A percentile compares a stretch with the other conserved stretches of the same genome.
These are phyloP conservation scores for Limonomyces culmigenus DNA, from an alignment of 1,284 basidiomycete genomes.

Conservation along the genomic window DNA sequence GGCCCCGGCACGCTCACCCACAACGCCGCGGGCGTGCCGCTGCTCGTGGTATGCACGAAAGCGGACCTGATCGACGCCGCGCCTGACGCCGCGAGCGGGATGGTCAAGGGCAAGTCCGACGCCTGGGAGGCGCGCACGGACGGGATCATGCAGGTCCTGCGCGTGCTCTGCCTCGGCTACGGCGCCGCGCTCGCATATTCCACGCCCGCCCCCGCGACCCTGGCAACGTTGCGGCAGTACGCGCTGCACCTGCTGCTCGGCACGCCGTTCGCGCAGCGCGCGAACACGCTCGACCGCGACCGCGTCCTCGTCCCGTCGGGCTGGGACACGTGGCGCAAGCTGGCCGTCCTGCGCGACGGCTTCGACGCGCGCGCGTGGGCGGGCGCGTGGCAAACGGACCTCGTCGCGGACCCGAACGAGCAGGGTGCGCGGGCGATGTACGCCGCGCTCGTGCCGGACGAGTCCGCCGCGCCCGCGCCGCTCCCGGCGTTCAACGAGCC, in stretches of 20 bases:
- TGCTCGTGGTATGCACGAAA: conserved; percentile 85
- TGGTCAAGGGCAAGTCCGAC: conserved; percentile 73
- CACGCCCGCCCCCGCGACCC: conserved; percentile 65
- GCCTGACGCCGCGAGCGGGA: conserved; percentile 44
- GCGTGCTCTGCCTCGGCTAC: conserved; percentile 86
- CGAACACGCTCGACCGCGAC: conserved; percentile 87
- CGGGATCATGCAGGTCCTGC: conserved; percentile 85
- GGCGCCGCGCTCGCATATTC: conserved; percentile 90
- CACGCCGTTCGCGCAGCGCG: conserved; percentile 67
- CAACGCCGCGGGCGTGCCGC: conserved; percentile 70
- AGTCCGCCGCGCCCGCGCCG: conserved; percentile 51
- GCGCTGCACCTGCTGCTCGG: conserved; percentile 76
- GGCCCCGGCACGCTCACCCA: conserved; percentile 68
- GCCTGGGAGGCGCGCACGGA: conserved; percentile 95
- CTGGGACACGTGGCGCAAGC: conserved; percentile 98
- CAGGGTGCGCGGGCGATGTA: conserved; percentile 41
- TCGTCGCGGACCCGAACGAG: conserved; percentile 25
- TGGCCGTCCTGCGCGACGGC: conserved; percentile 76
- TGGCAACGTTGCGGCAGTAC: conserved; percentile 74
- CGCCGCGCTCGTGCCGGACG: conserved; percentile 48
- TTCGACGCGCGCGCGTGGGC: conserved; percentile 77
- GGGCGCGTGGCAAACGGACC: conserved; percentile 68
- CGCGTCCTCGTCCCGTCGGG: conserved; percentile 85
- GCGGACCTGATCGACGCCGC: conserved; percentile 76
- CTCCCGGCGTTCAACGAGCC: conserved; percentile 64